phyloP scores from a whole-genome alignment of 2,329 filamentous ascomycete species.

The Emmonsia crescens region DNA sequence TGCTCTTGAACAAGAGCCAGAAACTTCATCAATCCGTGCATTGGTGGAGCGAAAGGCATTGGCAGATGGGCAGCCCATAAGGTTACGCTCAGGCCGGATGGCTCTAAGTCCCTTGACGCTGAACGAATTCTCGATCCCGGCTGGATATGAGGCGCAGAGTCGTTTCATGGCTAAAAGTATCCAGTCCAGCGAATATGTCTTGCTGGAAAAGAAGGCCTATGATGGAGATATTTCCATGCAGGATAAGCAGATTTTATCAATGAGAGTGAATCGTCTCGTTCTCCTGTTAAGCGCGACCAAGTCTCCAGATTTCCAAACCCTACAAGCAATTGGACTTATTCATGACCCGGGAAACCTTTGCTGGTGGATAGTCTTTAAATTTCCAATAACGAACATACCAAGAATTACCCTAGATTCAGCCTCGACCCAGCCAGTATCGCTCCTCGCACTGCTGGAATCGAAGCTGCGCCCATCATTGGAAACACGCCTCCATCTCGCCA shows the following conservation, averaged over 20 bases:
- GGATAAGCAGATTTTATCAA: not conserved
- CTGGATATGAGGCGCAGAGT: not conserved
- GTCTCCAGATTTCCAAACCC: not conserved
- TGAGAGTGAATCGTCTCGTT: not conserved
- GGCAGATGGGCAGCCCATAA: not conserved
- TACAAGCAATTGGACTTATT: not conserved
- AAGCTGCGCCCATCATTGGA: not conserved
- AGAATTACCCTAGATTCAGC: not conserved
- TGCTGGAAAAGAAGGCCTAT: slow-evolving; percentile 2
- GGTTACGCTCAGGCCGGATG: not conserved
- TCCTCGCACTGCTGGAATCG: not conserved
- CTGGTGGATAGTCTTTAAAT: slow-evolving; percentile 4
- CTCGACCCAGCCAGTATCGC: not conserved
- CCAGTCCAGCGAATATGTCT: not conserved
- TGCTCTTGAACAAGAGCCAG: not conserved
- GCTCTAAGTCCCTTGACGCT: not conserved
- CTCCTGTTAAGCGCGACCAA: not conserved
- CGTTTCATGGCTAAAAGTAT: not conserved
- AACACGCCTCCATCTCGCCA: not conserved
- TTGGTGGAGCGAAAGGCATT: slow-evolving; percentile 1
- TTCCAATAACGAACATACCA: not conserved
- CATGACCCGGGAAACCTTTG: slow-evolving; percentile 1
- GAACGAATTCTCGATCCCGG: not conserved
- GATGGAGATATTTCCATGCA: not conserved
- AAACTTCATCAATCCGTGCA: not conserved